Conservation (phyloP, 2,329 filamentous ascomycete species). For the Paraconiothyrium brasiliense region DNA sequence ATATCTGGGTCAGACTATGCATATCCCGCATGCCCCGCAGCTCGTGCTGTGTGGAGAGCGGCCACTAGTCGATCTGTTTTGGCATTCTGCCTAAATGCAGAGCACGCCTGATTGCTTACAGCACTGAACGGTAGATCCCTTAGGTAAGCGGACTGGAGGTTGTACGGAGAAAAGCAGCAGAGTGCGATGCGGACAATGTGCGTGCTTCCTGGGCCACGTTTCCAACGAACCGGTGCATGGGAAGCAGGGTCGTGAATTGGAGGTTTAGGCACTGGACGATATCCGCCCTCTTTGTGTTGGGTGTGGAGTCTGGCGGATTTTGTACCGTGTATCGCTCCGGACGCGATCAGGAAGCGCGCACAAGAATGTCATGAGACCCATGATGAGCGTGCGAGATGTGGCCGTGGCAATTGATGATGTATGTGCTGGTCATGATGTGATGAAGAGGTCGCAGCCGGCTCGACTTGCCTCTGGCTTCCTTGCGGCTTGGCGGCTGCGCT, state of each 20-base stretch:
- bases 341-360: no score
- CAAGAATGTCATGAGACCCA: no score
- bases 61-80: slow-evolving; percentile 11
- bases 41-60: slow-evolving; percentile 11
- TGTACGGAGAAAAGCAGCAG: neutral
- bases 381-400: no score
- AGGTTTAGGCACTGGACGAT: neutral
- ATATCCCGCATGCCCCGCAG: slow-evolving; percentile 3
- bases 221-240: neutral
- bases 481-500: slow-evolving; percentile 1
- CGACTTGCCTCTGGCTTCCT: neutral
- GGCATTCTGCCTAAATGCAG: slow-evolving; percentile 11
- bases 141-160: neutral
- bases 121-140: slow-evolving; percentile 1
- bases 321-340: no score
- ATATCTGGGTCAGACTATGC: neutral
- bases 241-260: neutral
- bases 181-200: neutral
- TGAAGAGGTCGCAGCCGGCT: neutral
- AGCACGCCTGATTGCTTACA: slow-evolving; percentile 13
- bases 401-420: no score
- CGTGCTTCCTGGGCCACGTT: neutral
- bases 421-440: no score
- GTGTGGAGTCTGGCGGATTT: no score
- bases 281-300: neutral